Base-by-base conservation (phyloP, 2,329 filamentous ascomycete species). In the Ceratocystis destructans region DNA sequence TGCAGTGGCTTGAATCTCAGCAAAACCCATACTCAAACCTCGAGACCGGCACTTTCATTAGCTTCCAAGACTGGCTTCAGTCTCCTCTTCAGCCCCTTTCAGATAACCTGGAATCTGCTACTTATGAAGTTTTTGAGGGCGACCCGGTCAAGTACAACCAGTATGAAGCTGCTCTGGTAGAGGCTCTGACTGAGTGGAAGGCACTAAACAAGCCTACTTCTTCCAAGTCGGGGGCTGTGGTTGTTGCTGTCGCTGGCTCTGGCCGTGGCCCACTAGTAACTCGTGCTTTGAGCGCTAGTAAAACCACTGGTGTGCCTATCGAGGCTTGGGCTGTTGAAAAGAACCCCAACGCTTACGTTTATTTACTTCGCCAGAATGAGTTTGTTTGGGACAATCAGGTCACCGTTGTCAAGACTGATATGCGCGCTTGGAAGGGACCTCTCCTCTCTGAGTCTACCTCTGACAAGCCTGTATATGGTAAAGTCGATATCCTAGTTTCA, bases 41-140 rank as follows among this genome's bases (percentile, higher is more conserved):
- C 3, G 82, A 85, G 71, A 77, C 77, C 17, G 74, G 76, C 1
- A 80, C 79, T 0, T 73, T 85, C 66, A 80, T 77, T 3, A 82
- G 77, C 70, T 82, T 85, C 83, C 95, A 99, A 72, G 94, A 99
- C 75, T 99, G 94, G 80, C 80, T 99, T 10, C 94, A 99, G 75
- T 92, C 92, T 1, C 94, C 94, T 1, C 79, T 99, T 50, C 95
- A 99, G 74, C 94, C 94, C 0, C 80, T 99, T 15, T 93, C 93
- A 0, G 94, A 99, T 75, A 99, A 99, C 71, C 81, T 99, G 15
- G 95, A 99, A 74, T 96, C 91, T 61, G 89, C 96, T 53, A 99
- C 94, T 0, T 99, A 99, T 75, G 94, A 99, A 74, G 93, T 97
- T 1, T 99, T 99, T 72, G 94, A 99, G 75, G 95, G 95, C 71